phyloP scores from a whole-genome alignment of 78 protist species.

The Dictyostelium firmibasis region DNA sequence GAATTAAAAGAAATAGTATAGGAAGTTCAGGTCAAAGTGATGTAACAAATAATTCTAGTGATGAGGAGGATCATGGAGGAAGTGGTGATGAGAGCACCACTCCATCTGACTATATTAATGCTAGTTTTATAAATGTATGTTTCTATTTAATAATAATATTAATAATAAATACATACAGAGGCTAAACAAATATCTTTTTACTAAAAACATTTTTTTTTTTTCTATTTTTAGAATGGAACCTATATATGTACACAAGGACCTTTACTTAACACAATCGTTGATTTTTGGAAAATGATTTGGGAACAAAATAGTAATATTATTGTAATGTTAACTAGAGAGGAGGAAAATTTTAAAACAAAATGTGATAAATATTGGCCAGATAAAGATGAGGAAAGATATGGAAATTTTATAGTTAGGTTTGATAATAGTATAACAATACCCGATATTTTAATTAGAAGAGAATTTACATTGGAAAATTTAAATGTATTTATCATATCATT shows the following conservation, averaged over 20 bases:
- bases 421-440: slow-evolving; percentile 21
- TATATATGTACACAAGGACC: slow-evolving; percentile 90
- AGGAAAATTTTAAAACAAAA: slow-evolving; percentile 52
- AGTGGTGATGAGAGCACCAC: neutral
- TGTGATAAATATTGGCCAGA: slow-evolving; percentile 83
- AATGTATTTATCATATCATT: neutral
- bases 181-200: too few relatives aligned
- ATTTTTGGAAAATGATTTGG: slow-evolving; percentile 90
- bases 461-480: slow-evolving; percentile 21
- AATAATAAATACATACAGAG: too few relatives aligned
- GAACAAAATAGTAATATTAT: slow-evolving; percentile 70
- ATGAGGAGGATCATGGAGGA: slow-evolving; percentile 35
- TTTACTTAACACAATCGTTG: slow-evolving; percentile 70
- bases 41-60: neutral
- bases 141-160: too few relatives aligned
- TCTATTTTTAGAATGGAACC: neutral
- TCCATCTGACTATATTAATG: slow-evolving; percentile 67
- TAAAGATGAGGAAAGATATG: slow-evolving; percentile 1
- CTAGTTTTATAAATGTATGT: slow-evolving; percentile 41
- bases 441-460: slow-evolving; percentile 57
- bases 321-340: slow-evolving; percentile 82
- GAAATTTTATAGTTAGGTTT: slow-evolving; percentile 6
- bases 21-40: slow-evolving; percentile 13
- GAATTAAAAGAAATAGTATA: slow-evolving; percentile 19
- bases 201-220: neutral